phyloP scores from a whole-genome alignment of 352 stramenopile genomes.

The Aphanomyces cochlioides region DNA sequence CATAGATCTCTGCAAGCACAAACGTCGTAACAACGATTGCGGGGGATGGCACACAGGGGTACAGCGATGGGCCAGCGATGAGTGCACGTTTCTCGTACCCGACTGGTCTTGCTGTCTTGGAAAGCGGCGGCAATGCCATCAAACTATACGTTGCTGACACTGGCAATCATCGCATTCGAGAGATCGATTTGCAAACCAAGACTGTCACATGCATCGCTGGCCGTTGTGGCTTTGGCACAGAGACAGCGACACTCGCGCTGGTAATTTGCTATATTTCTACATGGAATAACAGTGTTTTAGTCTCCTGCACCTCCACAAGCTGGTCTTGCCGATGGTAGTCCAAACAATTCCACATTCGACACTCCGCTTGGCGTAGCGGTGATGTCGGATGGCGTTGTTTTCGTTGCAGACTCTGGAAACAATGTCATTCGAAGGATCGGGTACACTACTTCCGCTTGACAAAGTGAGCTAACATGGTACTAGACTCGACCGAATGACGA shows the following conservation, averaged over 20 bases:
- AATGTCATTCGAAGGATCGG: slow-evolving; percentile 87
- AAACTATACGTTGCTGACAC: slow-evolving; percentile 93
- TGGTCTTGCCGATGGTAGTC: slow-evolving; percentile 86
- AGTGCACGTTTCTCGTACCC: slow-evolving; percentile 68
- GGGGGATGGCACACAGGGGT: slow-evolving; percentile 14
- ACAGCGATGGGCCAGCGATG: slow-evolving; percentile 43
- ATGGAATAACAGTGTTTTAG: background rate
- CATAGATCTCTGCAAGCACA: slow-evolving; percentile 3
- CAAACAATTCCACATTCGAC: slow-evolving; percentile 83
- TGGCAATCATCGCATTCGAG: slow-evolving; percentile 91
- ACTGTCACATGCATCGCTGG: slow-evolving; percentile 84
- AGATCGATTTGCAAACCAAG: slow-evolving; percentile 46
- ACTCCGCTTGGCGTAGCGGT: slow-evolving; percentile 87
- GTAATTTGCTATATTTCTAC: background rate
- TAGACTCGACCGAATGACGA: slow-evolving; percentile 43
- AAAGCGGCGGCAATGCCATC: slow-evolving; percentile 38
- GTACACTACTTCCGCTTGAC: slow-evolving; percentile 36
- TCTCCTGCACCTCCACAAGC: slow-evolving; percentile 57
- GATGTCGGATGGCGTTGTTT: slow-evolving; percentile 73
- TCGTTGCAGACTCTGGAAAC: slow-evolving; percentile 96
- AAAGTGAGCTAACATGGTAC: slow-evolving; percentile 4
- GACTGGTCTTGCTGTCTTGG: slow-evolving; percentile 46
- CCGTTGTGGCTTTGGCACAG: slow-evolving; percentile 74
- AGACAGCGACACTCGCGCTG: slow-evolving; percentile 44
- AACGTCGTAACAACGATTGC: slow-evolving; percentile 28